A percentile compares a stretch with the other conserved stretches of the same genome.
Evolutionary conservation across 768 basidiomycete species (phyloP).

Genomic region (Pisolithus orientalis): DNA sequence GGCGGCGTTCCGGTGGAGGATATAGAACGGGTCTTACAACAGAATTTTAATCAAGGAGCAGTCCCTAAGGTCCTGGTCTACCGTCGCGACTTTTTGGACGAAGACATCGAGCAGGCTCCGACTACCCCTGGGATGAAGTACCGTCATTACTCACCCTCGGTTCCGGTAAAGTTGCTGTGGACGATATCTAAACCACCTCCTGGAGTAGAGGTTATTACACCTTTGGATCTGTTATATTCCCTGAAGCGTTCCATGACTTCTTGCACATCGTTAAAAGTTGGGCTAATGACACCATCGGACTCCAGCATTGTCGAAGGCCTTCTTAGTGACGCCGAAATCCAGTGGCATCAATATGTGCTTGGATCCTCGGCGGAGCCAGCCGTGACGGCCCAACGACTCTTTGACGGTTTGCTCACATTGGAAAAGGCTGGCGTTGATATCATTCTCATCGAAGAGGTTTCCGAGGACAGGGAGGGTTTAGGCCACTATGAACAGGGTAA

Average conservation of each 20-base stretch:
- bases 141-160: conserved; percentile 88
- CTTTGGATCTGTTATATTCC: conserved; percentile 37
- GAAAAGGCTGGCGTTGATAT: conserved; percentile 71
- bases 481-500: conserved; percentile 95
- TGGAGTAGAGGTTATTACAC: conserved; percentile 24
- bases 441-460: conserved; percentile 81
- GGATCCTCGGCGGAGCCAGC: conserved; percentile 52
- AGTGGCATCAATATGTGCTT: conserved; percentile 53
- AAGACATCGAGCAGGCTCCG: conserved; percentile 66
- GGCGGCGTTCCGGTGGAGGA: conserved; percentile 92
- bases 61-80: conserved; percentile 71
- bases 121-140: conserved; percentile 99
- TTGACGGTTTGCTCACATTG: conserved; percentile 79
- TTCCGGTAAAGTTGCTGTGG: conserved; percentile 75
- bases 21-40: conserved; percentile 53
- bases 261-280: conserved; percentile 39
- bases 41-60: conserved; percentile 30
- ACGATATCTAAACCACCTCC: conserved; percentile 40
- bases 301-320: conserved; percentile 33
- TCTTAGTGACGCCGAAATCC: conserved; percentile 29
- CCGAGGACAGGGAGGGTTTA: conserved; percentile 76
- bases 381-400: conserved; percentile 72
- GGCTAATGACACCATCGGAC: conserved; percentile 62
- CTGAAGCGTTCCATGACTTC: conserved; percentile 24
- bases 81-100: conserved; percentile 68